These are phyloP conservation scores for Pelargonium australe DNA, from an alignment of 441 rosid species.

Conservation along the genomic window DNA sequence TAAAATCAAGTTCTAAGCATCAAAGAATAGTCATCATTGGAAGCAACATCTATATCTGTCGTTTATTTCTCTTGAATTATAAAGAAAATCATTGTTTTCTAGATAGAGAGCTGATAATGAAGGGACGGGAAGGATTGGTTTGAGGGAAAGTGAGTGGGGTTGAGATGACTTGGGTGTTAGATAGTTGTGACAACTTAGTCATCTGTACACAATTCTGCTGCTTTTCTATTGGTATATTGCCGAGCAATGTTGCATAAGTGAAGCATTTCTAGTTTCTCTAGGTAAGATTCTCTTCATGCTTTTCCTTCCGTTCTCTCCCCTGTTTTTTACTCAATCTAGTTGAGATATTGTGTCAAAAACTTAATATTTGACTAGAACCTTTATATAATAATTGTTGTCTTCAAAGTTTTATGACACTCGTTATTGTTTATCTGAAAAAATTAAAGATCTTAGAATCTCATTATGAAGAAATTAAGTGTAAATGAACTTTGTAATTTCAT, in stretches of 20 bases:
- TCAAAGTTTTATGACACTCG: neutral
- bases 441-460: constrained; percentile 13
- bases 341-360: neutral
- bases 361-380: neutral
- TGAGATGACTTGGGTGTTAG: too few species aligned
- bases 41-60: too few species aligned
- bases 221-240: neutral
- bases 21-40: too few species aligned
- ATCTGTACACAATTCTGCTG: neutral
- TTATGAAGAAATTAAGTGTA: neutral
- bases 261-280: too few species aligned
- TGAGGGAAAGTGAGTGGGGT: too few species aligned
- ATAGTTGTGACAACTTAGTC: too few species aligned
- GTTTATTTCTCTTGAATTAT: too few species aligned
- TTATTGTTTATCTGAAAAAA: neutral
- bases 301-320: too few species aligned
- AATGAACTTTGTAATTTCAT: constrained; percentile 17
- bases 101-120: too few species aligned
- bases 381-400: neutral
- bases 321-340: neutral
- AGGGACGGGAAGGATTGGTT: too few species aligned
- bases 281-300: neutral
- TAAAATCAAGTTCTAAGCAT: too few species aligned
- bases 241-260: neutral
- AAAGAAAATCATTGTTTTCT: too few species aligned